A percentile compares a stretch with the other conserved stretches of the same genome.
Conservation (phyloP, 805 yeast species). For the Wickerhamiella alocasiicola region DNA sequence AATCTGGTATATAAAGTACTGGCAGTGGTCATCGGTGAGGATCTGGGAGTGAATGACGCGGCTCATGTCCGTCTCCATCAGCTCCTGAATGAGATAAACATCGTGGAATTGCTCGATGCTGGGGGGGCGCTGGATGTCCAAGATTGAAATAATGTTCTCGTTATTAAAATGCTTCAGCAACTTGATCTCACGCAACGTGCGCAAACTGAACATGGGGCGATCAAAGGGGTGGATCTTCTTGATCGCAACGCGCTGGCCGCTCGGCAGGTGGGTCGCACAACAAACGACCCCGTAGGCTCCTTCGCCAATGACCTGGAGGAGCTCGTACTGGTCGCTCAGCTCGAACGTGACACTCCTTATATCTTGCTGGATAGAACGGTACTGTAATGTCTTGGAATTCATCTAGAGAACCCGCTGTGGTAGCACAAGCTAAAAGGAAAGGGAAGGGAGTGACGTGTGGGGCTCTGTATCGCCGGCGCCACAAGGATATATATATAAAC, state of each 20-base stretch:
- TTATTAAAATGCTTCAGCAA: conserved; percentile 81
- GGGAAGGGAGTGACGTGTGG: too few species aligned
- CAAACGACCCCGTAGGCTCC: conserved; percentile 95
- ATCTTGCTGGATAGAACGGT: conserved; percentile 10
- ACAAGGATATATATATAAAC: too few species aligned
- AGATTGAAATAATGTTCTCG: conserved; percentile 80
- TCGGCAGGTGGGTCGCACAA: conserved; percentile 75
- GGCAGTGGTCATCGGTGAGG: conserved; percentile 88
- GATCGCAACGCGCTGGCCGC: conserved; percentile 84
- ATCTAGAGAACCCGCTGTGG: too few species aligned
- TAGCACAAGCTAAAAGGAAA: too few species aligned
- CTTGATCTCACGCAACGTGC: conserved; percentile 84
- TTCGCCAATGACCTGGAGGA: conserved; percentile 77
- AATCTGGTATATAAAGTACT: conserved; percentile 82
- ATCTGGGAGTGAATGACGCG: conserved; percentile 92
- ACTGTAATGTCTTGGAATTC: conserved; percentile 6
- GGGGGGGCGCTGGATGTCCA: conserved; percentile 79
- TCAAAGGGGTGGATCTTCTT: conserved; percentile 90
- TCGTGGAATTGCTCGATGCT: conserved; percentile 67
- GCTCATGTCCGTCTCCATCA: conserved; percentile 98
- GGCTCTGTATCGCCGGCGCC: too few species aligned
- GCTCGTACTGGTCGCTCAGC: conserved; percentile 76
- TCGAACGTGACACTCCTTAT: conserved; percentile 49
- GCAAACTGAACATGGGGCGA: conserved; percentile 72
- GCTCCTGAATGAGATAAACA: conserved; percentile 67